phyloP scores from a whole-genome alignment of 495 filamentous ascomycete genomes.

The Penicilliopsis zonata region DNA sequence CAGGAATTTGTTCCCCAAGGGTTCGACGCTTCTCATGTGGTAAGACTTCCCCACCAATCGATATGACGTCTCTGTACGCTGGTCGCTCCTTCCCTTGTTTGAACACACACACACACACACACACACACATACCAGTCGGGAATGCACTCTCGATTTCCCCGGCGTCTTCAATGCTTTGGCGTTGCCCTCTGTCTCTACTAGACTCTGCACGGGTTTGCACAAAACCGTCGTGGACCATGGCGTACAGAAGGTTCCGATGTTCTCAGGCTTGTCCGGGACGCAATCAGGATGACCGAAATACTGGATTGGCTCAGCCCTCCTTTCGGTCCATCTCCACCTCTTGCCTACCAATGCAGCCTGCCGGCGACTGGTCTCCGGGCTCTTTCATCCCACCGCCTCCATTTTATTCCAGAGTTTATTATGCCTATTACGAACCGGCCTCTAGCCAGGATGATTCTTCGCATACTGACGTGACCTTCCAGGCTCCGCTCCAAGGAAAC shows the following conservation, averaged over 20 bases:
- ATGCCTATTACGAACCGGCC: neutral
- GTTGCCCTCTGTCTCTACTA: too few species aligned
- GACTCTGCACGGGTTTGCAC: too few species aligned
- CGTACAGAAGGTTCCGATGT: too few species aligned
- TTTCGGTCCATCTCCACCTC: neutral
- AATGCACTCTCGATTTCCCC: neutral
- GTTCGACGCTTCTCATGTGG: conserved; percentile 53
- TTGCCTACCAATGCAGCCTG: neutral
- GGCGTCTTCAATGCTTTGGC: neutral
- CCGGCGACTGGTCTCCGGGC: neutral
- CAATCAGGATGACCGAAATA: too few species aligned
- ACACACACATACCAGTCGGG: neutral
- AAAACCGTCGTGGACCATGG: too few species aligned
- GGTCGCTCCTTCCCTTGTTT: conserved; percentile 1
- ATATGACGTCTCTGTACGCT: neutral
- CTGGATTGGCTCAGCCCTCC: too few species aligned
- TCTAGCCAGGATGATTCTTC: conserved; percentile 5
- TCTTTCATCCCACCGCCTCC: neutral
- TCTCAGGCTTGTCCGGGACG: too few species aligned
- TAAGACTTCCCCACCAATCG: conserved; percentile 27
- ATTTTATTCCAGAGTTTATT: neutral
- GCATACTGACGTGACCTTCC: conserved; percentile 9
- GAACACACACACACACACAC: too few species aligned
- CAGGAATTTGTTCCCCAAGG: conserved; percentile 71
- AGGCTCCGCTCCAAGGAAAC: conserved; percentile 31